Evolutionary conservation across 352 stramenopile species (phyloP).

Genomic region (Phytophthora cryptogea): DNA sequence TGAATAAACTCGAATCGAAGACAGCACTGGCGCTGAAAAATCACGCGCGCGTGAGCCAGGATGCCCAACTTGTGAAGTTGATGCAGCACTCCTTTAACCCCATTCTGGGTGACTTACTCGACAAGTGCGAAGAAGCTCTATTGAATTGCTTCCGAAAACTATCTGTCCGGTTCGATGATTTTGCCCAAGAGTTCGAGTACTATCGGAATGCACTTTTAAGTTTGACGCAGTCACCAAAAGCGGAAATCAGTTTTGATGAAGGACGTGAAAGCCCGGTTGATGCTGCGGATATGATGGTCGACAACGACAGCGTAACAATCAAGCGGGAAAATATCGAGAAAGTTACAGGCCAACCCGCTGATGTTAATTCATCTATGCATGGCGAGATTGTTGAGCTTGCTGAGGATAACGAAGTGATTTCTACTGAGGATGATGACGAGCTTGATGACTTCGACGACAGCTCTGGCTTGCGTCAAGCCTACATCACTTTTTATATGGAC

Average conservation of each 20-base stretch:
- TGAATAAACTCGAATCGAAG: constrained; percentile 55
- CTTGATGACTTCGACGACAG: constrained; percentile 48
- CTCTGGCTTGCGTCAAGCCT: constrained; percentile 59
- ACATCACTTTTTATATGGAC: constrained; percentile 79
- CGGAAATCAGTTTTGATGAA: constrained; percentile 21
- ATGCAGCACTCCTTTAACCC: constrained; percentile 76
- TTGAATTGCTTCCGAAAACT: constrained; percentile 68
- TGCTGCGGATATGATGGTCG: constrained; percentile 18
- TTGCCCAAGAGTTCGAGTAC: constrained; percentile 81
- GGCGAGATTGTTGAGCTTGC: constrained; percentile 24
- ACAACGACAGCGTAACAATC: constrained; percentile 36
- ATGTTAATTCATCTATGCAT: constrained; percentile 2
- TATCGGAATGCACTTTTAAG: constrained; percentile 65
- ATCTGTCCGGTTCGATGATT: constrained; percentile 67
- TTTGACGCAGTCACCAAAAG: constrained; percentile 35
- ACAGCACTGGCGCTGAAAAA: constrained; percentile 51
- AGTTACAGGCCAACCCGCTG: constrained; percentile 10
- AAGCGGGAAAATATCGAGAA: constrained; percentile 57
- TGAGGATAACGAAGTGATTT: constrained; percentile 17
- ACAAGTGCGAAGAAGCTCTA: constrained; percentile 74
- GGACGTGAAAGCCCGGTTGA: constrained; percentile 11
- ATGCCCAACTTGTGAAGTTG: constrained; percentile 62
- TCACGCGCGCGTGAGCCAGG: constrained; percentile 60
- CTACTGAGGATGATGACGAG: constrained; percentile 19
- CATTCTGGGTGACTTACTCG: constrained; percentile 63